Base-by-base conservation (phyloP, 257 asterid species). In the Solanum chmielewskii region DNA sequence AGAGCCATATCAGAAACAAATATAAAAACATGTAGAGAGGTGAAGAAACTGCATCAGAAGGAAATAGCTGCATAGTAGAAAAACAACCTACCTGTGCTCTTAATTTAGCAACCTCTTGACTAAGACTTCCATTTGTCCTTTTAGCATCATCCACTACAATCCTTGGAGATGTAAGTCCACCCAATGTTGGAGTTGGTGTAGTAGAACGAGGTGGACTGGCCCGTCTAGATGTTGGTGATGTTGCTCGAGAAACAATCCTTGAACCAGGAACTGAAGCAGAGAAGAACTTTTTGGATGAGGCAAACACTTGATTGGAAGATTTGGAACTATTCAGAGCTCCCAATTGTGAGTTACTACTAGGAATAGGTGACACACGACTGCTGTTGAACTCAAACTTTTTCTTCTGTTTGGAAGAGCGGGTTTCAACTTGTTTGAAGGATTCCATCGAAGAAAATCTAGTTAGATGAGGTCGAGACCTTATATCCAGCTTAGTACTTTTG, bases 261-360 rank as follows among this genome's bases (percentile, higher is more conserved):
- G 98, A 96, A 73, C 99, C 99, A 64, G 99, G 99, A 88, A 96
- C 99, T 11, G 99, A 97, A 87, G 98, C 99, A n/a, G 98, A 95
- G 94, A 97, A 97, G 87, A 94, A 91, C 56, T 97, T 97, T 86
- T 97, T 97, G 87, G 99, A 97, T 9, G 98, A 93, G 52, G 98
- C 98, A 88, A 95, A 94, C 64, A 94, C 95, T 64, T 98, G 98
- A 90, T 95, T 94, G 77, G 94, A 93, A 85, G 99, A 93, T 90
- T 93, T 95, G 33, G 98, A 95, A 87, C 93, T 93, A 89, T 90
- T 94, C 84, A 92, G 91, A 4, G 95, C 89, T 69, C 97, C 98
- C 98, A 93, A 93, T 52, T 95, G 99, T 35, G 98, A 94, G 92
- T 88, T 92, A 82, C 98, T 98, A 91, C 92, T 94, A 62, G 99